Base-by-base conservation (phyloP, 176 grass and related monocot species). In the Metroxylon sagu region DNA sequence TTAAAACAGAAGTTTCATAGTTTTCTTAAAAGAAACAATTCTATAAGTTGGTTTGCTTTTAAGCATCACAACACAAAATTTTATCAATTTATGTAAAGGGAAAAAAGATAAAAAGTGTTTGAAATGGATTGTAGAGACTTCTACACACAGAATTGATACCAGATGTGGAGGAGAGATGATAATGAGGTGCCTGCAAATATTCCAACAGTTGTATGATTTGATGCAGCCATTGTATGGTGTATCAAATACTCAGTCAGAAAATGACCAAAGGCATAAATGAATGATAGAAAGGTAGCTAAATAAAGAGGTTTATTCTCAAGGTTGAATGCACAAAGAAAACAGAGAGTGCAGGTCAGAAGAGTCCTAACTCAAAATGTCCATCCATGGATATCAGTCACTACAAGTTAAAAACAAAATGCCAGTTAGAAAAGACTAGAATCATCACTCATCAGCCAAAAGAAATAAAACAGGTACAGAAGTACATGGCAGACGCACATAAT, bases 361-460 rank as follows among this genome's bases (percentile, higher is more conserved):
- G 86, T 96, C 86, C 91, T 90, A 25, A 90, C 68, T 31, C 80
- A 86, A 66, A 96, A 90, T 26, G 91, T 96, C 19, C 86, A 83
- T 5, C 91, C 91, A 54, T 96, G 91, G 29, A 96, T 72, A 48
- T 96, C 83, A 56, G 86, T 85, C 86, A 96, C 91, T 90, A 62
- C 75, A 82, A 62, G 25, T 31, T 70, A 39, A 29, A 59, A 17
- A 25, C 62, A 51, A 21, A 76, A 35, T 7, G 27, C 15, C 25
- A 59, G 50, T 25, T 19, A 52, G 8, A 31, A 31, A 7, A 31
- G 30, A 31, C 30, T 31, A 31, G 5, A 31, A 31, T 31, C 7
- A 7, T 31, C 30, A 31, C 7, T 31, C 30, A 31, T 31, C 30
- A 31, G 7, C 5, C 30, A 31, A 31, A 31, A 31, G 30, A 31